A percentile compares a stretch with the other conserved stretches of the same genome.
Conservation (phyloP, 371 early-diverging fungal genomes). For the Mortierella sp. region DNA sequence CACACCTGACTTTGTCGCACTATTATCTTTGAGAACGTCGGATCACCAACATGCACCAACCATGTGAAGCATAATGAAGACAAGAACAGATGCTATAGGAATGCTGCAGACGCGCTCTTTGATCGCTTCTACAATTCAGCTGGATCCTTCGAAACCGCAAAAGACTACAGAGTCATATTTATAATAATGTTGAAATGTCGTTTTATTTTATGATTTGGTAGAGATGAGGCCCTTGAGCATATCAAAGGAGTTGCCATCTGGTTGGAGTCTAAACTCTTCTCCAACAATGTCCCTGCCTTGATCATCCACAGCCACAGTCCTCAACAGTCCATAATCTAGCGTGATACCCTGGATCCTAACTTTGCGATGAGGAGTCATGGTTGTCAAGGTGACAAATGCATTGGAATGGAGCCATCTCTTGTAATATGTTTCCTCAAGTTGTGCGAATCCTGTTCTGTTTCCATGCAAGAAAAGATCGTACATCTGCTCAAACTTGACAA, state of each 20-base stretch:
- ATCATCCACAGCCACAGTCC: slow-evolving; percentile 72
- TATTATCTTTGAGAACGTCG: neutral
- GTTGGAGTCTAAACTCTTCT: slow-evolving; percentile 78
- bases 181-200: too few species aligned
- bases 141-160: slow-evolving; percentile 28
- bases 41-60: slow-evolving; percentile 9
- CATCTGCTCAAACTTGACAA: slow-evolving; percentile 80
- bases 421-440: slow-evolving; percentile 83
- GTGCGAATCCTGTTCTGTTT: slow-evolving; percentile 73
- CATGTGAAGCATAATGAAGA: slow-evolving; percentile 16
- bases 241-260: slow-evolving; percentile 97
- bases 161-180: slow-evolving; percentile 9
- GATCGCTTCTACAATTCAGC: slow-evolving; percentile 15
- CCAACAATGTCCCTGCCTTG: slow-evolving; percentile 50
- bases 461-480: slow-evolving; percentile 75
- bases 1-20: slow-evolving; percentile 16
- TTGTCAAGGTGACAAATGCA: slow-evolving; percentile 74
- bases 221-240: slow-evolving; percentile 91
- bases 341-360: slow-evolving; percentile 86
- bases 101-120: slow-evolving; percentile 18
- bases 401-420: slow-evolving; percentile 89
- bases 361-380: slow-evolving; percentile 64
- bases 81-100: slow-evolving; percentile 10
- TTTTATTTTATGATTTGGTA: slow-evolving; percentile 14
- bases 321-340: slow-evolving; percentile 78